phyloP scores from a whole-genome alignment of 2,329 filamentous ascomycete genomes.

The Elsinoe arachidis region DNA sequence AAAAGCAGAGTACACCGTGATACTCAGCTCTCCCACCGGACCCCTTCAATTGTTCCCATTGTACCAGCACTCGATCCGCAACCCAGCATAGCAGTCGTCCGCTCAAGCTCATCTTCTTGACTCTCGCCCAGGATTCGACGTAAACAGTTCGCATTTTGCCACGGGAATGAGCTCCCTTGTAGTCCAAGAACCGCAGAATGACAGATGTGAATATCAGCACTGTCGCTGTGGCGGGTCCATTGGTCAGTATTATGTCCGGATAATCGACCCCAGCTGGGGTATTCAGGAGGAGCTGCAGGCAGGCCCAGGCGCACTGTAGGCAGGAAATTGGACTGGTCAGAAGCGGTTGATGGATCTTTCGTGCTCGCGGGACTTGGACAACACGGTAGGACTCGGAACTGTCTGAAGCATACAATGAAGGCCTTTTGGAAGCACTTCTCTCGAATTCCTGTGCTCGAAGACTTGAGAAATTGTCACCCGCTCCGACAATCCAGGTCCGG shows the following conservation, averaged over 20 bases:
- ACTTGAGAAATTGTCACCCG: conserved; percentile 65
- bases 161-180: conserved; percentile 29
- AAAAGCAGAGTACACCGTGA: conserved; percentile 33
- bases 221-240: conserved; percentile 82
- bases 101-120: conserved; percentile 72
- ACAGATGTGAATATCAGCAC: conserved; percentile 56
- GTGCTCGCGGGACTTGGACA: conserved; percentile 63
- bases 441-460: conserved; percentile 58
- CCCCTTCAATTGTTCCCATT: conserved; percentile 59
- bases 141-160: conserved; percentile 67
- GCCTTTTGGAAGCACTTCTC: conserved; percentile 23
- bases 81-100: conserved; percentile 65
- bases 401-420: conserved; percentile 15
- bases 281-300: conserved; percentile 13
- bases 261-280: conserved; percentile 30
- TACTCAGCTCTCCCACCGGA: conserved; percentile 35
- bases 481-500: conserved; percentile 73
- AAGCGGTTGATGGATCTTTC: conserved; percentile 73
- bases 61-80: conserved; percentile 72
- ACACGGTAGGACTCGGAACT: conserved; percentile 48
- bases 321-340: conserved; percentile 63
- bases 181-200: conserved; percentile 46
- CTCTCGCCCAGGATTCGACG: conserved; percentile 86
- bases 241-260: conserved; percentile 72
- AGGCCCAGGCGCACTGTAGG: conserved; percentile 48